Base-by-base conservation (phyloP, 306 rosid genomes). In the Quercus berberidifolia region DNA sequence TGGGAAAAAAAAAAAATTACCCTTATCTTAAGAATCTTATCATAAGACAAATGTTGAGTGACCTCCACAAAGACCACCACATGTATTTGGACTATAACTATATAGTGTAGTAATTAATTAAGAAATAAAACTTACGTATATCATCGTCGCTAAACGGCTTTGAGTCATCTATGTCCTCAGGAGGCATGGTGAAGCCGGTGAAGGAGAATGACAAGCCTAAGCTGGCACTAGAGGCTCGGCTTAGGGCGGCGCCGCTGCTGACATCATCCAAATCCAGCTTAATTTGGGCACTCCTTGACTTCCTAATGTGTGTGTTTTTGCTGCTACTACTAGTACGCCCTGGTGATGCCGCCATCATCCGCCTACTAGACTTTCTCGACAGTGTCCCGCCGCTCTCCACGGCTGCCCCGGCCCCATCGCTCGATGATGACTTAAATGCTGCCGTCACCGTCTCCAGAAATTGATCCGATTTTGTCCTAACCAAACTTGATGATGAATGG, bases 221-320 rank as follows among this genome's bases (percentile, higher is more conserved):
- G 87, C 98, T 93, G 28, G 99, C 99, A 79, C 99, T 96, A 1
- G 98, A 93, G n/a, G 98, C 99, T 72, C 99, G 78, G 69, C 99
- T 96, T 0, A 96, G 89, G 21, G 94, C 97, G 0, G 98, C 98
- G 4, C 99, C 98, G 31, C 90, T 91, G 52, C 79, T 83, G 54
- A 91, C 55, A 30, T 96, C 99, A 71, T 90, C 98, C 25, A 93
- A 12, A 1, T 93, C 98, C 14, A 90, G 28, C 90, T 90, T 95
- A 81, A 95, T 35, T 74, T 96, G 99, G 41, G 96, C 99, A 62
- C 99, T 96, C 78, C 96, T 84, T 0, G 94, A 86, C 89, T 96
- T 96, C 85, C 98, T 91, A 38, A 96, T 96, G 85, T 91, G 99
- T 1, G 96, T 69, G 89, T 90, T 91, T 80, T 52, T 92, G 14